Evolutionary conservation across 2,329 filamentous ascomycete species (phyloP), one percentile per base, ranked within the genome.

Genomic region (Trichoderma sp.): DNA sequence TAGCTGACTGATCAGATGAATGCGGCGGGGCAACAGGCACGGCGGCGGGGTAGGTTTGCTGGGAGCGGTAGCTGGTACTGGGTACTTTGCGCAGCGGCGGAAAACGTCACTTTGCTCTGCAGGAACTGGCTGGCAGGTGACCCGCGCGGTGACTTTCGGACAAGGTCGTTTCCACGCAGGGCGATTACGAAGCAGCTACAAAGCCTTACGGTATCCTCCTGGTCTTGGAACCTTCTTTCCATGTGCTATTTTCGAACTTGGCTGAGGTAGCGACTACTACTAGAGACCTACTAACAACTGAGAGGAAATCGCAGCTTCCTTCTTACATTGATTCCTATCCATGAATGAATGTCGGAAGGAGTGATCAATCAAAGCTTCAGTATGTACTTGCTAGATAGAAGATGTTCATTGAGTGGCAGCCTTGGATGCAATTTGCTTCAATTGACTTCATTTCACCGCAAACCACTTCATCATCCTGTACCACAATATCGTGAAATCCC

Each of bases 41-140:
- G 30, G 24, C 57, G 36, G 65, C 65, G 67, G 67, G 57, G 57
- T 70, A 47, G 57, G 57, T 56, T 36, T 36, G 34, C 34, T 21
- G 26, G 26, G 36, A 47, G 64, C 24, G 24, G 65, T 30, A 58
- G 51, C 34, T 34, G 34, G 32, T 57, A 30, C 51, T 32, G 39
- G 53, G 24, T 57, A 43, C 51, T 32, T 57, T 28, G 65, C 26
- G 34, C 57, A 36, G 43, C 61, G 18, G 47, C 47, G 58, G 60
- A 71, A 71, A 71, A 71, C 70, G 70, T 71, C 70, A 71, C 66
- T 64, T 61, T 57, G 39, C 36, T 26, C 26, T 67, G 62, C 63
- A 67, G 70, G 70, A 57, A 61, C 66, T 51, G 28, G 57, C 8
- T 34, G 66, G 66, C 66, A 69, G 66, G 66, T 69, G 66, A 69